A percentile compares a stretch with the other conserved stretches of the same genome.
phyloP scores from a whole-genome alignment of 2,329 filamentous ascomycete genomes.

The Dothistroma septosporum region DNA sequence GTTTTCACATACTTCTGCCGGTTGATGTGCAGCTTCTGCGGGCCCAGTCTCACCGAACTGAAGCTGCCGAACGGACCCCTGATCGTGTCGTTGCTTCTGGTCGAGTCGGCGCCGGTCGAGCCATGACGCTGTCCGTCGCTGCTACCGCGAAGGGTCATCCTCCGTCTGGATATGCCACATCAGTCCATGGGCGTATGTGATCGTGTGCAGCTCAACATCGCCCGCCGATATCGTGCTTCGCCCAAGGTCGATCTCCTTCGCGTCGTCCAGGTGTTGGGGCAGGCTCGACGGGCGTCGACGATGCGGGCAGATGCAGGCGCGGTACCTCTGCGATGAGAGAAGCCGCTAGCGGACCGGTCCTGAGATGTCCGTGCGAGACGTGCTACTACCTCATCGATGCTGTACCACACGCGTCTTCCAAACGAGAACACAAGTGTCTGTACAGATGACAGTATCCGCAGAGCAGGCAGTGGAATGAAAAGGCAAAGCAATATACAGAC shows the following conservation, averaged over 20 bases:
- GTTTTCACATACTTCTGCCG: constrained; percentile 42
- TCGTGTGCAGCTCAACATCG: not conserved
- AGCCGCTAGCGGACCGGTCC: not conserved
- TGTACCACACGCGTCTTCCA: no score
- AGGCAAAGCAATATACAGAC: not conserved
- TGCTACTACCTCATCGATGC: not conserved
- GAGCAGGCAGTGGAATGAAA: not conserved
- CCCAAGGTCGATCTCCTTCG: not conserved
- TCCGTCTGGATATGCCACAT: constrained; percentile 6
- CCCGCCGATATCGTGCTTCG: not conserved
- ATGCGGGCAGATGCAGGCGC: not conserved
- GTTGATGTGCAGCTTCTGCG: constrained; percentile 42
- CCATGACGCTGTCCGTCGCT: constrained; percentile 57
- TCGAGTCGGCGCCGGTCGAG: constrained; percentile 62
- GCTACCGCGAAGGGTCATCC: constrained; percentile 23
- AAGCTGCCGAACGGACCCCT: constrained; percentile 44
- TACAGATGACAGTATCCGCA: no score
- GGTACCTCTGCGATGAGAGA: not conserved
- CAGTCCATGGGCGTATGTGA: constrained; percentile 1
- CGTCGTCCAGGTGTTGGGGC: not conserved
- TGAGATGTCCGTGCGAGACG: not conserved
- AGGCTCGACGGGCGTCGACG: not conserved
- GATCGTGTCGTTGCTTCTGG: constrained; percentile 63
- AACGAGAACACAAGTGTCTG: no score
- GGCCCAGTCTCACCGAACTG: constrained; percentile 18